Evolutionary conservation across 257 asterid genomes (phyloP).

Genomic region (Apocynum venetum): DNA sequence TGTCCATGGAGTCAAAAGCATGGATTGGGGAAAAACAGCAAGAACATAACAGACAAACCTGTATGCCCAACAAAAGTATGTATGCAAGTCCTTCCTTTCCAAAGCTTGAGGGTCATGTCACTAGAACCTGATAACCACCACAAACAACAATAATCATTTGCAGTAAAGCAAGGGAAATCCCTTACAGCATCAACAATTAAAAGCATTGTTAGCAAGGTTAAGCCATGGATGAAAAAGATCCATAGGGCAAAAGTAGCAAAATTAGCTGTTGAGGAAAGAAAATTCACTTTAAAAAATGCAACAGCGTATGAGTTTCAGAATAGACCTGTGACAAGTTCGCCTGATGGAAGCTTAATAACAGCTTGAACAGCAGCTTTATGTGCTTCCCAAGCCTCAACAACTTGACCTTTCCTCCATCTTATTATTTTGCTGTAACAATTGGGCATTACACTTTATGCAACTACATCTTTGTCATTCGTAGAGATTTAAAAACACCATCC

Average conservation of each 20-base stretch:
- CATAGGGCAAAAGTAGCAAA: background rate
- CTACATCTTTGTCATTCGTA: background rate
- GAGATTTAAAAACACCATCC: background rate
- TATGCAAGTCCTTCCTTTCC: constrained; percentile 79
- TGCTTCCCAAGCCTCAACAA: constrained; percentile 80
- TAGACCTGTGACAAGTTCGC: constrained; percentile 86
- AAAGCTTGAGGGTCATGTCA: constrained; percentile 84
- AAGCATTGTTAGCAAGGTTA: background rate
- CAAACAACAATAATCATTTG: constrained; percentile 10
- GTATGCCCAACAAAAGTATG: constrained; percentile 80
- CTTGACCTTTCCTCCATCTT: constrained; percentile 87
- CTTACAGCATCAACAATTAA: background rate
- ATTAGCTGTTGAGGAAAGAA: background rate
- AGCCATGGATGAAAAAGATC: background rate
- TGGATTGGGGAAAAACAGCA: background rate
- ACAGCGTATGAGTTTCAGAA: background rate
- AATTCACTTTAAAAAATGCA: constrained; percentile 4
- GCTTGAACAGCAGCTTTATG: constrained; percentile 83
- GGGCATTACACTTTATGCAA: background rate
- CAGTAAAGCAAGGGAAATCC: background rate
- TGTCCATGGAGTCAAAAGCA: background rate
- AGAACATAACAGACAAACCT: constrained; percentile 43
- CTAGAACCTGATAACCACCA: constrained; percentile 70
- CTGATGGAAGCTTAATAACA: constrained; percentile 74
- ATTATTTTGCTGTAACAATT: constrained; percentile 58